Conservation (phyloP, 768 basidiomycete genomes). For the Serendipita vermifera region DNA sequence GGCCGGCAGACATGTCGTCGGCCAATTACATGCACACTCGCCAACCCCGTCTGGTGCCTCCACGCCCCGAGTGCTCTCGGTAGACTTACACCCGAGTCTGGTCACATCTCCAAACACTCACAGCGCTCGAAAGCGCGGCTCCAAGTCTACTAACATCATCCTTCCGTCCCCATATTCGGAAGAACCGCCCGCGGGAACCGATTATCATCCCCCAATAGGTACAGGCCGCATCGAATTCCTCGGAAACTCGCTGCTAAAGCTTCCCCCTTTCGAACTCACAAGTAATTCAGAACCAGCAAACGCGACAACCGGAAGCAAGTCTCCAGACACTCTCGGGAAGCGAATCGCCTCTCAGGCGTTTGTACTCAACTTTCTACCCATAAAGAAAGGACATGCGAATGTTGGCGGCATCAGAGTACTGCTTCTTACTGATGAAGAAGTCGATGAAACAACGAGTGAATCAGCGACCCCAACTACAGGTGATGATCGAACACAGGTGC, state of each 20-base stretch:
- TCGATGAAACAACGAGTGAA: slow-evolving; percentile 23
- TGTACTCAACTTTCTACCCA: slow-evolving; percentile 47
- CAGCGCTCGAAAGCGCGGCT: slow-evolving; percentile 24
- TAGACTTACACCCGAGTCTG: slow-evolving; percentile 3
- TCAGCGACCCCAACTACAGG: slow-evolving; percentile 12
- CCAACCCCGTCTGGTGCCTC: slow-evolving; percentile 13
- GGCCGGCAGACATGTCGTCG: neutral
- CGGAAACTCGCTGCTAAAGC: slow-evolving; percentile 21
- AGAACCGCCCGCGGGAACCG: slow-evolving; percentile 17
- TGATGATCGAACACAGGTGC: neutral
- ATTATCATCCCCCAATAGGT: neutral
- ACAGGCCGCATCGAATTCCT: slow-evolving; percentile 18
- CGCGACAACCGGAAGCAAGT: slow-evolving; percentile 5
- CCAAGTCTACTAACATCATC: slow-evolving; percentile 15
- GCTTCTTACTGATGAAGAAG: slow-evolving; percentile 42
- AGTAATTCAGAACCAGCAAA: slow-evolving; percentile 13
- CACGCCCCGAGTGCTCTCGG: slow-evolving; percentile 25
- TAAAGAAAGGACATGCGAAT: slow-evolving; percentile 43
- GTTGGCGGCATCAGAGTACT: slow-evolving; percentile 64
- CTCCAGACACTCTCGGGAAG: slow-evolving; percentile 22
- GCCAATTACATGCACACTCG: slow-evolving; percentile 10
- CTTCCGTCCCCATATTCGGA: slow-evolving; percentile 19
- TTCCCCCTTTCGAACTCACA: slow-evolving; percentile 20
- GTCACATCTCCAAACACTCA: neutral
- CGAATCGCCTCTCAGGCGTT: slow-evolving; percentile 39